Percentiles rank a stretch among this genome's conserved stretches.
Conservation (phyloP, 2,329 filamentous ascomycete genomes). For the Setomelanomma holmii region DNA sequence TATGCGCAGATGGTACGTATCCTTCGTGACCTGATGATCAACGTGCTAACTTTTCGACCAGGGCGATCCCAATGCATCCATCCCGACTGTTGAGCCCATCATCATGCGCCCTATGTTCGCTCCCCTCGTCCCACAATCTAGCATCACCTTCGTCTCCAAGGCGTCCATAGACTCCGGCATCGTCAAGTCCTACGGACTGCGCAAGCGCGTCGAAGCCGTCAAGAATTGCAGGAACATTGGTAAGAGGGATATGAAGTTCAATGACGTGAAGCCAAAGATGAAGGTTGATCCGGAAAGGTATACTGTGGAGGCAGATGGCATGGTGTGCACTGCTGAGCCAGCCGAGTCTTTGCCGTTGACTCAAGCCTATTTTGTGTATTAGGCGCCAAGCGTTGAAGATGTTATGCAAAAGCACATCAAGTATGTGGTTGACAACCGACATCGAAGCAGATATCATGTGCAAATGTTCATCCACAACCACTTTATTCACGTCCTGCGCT, state of each 20-base stretch:
- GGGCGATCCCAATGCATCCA: slow-evolving; percentile 63
- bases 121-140: slow-evolving; percentile 72
- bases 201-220: slow-evolving; percentile 82
- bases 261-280: slow-evolving; percentile 84
- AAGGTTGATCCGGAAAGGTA: slow-evolving; percentile 91
- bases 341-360: slow-evolving; percentile 74
- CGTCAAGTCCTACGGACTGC: slow-evolving; percentile 75
- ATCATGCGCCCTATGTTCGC: slow-evolving; percentile 88
- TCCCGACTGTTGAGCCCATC: slow-evolving; percentile 86
- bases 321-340: slow-evolving; percentile 75
- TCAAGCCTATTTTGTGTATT: slow-evolving; percentile 81
- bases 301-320: slow-evolving; percentile 82
- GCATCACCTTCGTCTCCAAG: slow-evolving; percentile 83
- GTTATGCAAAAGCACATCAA: no score
- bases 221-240: slow-evolving; percentile 75
- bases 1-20: slow-evolving; percentile 79
- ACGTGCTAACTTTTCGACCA: slow-evolving; percentile 18
- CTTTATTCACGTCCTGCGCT: not conserved
- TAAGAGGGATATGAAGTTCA: slow-evolving; percentile 91
- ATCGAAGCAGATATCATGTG: no score
- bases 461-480: no score
- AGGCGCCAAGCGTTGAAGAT: not conserved
- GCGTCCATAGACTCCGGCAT: slow-evolving; percentile 71
- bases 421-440: no score
- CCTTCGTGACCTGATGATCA: not conserved